A percentile compares a stretch with the other conserved stretches of the same genome.
These are phyloP conservation scores for Vanrija humicola DNA, from an alignment of 1,284 basidiomycete genomes.

Conservation along the genomic window DNA sequence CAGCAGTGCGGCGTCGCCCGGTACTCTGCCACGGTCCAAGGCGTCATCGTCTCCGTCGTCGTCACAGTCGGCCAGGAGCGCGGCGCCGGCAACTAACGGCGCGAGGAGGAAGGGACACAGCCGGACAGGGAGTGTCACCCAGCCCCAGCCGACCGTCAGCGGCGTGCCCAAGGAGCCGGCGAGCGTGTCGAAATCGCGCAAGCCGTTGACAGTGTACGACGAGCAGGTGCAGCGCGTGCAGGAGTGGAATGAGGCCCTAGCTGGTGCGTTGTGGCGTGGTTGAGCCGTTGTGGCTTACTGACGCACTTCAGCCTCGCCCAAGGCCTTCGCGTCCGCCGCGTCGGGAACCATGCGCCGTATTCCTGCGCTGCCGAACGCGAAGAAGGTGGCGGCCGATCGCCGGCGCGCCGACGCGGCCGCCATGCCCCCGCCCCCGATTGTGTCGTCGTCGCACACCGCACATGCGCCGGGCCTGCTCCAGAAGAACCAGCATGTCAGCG, in stretches of 20 bases:
- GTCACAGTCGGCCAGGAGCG: background rate
- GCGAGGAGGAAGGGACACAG: background rate
- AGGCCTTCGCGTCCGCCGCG: slow-evolving; percentile 23
- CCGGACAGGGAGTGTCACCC: background rate
- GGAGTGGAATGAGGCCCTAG: slow-evolving; percentile 96
- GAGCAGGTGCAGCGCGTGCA: slow-evolving; percentile 92
- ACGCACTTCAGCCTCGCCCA: slow-evolving; percentile 50
- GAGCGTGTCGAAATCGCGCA: slow-evolving; percentile 50
- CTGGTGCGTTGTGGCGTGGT: slow-evolving; percentile 57
- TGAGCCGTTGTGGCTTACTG: slow-evolving; percentile 45
- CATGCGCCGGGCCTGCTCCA: slow-evolving; percentile 23
- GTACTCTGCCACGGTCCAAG: slow-evolving; percentile 28
- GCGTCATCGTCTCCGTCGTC: background rate
- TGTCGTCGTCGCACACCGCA: too few species aligned
- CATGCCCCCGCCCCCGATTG: slow-evolving; percentile 7
- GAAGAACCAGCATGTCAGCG: slow-evolving; percentile 66
- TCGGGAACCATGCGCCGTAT: slow-evolving; percentile 26
- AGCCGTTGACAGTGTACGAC: slow-evolving; percentile 72
- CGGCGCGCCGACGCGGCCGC: slow-evolving; percentile 9
- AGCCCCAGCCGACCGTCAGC: slow-evolving; percentile 3
- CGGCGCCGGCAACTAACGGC: slow-evolving; percentile 4
- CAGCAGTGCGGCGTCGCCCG: background rate
- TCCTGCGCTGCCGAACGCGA: slow-evolving; percentile 2
- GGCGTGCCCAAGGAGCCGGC: slow-evolving; percentile 27
- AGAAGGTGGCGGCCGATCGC: background rate